phyloP scores from a whole-genome alignment of 192 early-diverging fungal species.

The Entomortierella lignicola region DNA sequence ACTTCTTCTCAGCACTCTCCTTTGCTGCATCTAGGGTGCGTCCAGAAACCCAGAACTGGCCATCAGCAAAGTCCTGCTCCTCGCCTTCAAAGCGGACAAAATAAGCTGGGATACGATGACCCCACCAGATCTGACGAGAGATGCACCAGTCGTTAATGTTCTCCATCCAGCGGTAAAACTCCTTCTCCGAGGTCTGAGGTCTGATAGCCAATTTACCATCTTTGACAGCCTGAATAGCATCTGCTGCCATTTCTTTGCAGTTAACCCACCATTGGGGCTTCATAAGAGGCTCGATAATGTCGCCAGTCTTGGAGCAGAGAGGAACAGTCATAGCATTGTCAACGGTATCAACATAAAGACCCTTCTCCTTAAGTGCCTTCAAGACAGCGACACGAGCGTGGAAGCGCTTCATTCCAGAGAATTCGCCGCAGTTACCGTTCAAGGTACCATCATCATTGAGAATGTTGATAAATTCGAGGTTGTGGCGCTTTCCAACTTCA shows the following conservation, averaged over 20 bases:
- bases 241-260: conserved; percentile 87
- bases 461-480: conserved; percentile 95
- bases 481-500: conserved; percentile 93
- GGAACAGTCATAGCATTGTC: conserved; percentile 97
- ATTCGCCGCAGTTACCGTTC: conserved; percentile 92
- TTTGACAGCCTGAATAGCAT: conserved; percentile 80
- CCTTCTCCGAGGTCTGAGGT: conserved; percentile 87
- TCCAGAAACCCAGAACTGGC: conserved; percentile 89
- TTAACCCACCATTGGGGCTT: conserved; percentile 99
- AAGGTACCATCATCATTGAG: conserved; percentile 96
- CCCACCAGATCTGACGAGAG: conserved; percentile 99
- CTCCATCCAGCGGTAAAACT: conserved; percentile 97
- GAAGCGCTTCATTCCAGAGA: conserved; percentile 92
- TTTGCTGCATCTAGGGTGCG: conserved; percentile 80
- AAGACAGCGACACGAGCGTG: conserved; percentile 90
- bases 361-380: conserved; percentile 88
- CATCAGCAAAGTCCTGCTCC: conserved; percentile 67
- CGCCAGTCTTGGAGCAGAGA: conserved; percentile 87
- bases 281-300: conserved; percentile 97
- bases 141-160: conserved; percentile 99
- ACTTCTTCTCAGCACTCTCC: conserved; percentile 79
- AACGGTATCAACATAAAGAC: conserved; percentile 85
- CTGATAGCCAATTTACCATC: conserved; percentile 85
- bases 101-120: conserved; percentile 96
- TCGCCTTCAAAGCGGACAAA: conserved; percentile 85